A percentile compares a stretch with the other conserved stretches of the same genome.
These are phyloP conservation scores for Penicillium goetzii DNA, from an alignment of 495 filamentous ascomycete species.

Conservation along the genomic window DNA sequence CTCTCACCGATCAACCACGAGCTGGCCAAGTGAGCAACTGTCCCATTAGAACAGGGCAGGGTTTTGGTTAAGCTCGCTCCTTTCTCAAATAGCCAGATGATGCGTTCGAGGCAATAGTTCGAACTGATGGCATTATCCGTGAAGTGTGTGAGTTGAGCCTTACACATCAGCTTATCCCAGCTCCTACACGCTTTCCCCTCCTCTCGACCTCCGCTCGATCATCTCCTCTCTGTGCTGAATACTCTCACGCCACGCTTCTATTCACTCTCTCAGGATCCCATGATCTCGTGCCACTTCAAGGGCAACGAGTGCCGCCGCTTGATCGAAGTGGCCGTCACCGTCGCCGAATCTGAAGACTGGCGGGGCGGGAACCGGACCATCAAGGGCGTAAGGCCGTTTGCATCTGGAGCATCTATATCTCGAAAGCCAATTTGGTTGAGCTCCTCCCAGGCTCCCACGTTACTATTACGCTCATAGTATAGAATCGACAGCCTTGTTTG, in stretches of 20 bases:
- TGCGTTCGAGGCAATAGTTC: background rate
- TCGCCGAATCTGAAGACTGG: constrained; percentile 88
- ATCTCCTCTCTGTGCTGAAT: constrained; percentile 77
- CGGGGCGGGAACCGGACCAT: constrained; percentile 61
- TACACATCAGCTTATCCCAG: constrained; percentile 81
- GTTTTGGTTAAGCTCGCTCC: background rate
- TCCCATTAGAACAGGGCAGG: background rate
- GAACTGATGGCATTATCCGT: background rate
- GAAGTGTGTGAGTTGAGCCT: constrained; percentile 24
- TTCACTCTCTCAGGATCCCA: constrained; percentile 94
- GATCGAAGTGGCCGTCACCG: constrained; percentile 91
- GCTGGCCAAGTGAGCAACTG: background rate
- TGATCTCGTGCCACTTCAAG: constrained; percentile 71
- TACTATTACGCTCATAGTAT: background rate
- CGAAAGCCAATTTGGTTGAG: background rate
- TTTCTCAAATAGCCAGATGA: background rate
- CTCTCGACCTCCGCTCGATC: constrained; percentile 79
- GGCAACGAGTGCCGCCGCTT: constrained; percentile 75
- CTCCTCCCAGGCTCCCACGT: background rate
- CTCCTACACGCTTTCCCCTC: constrained; percentile 91
- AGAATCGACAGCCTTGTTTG: background rate
- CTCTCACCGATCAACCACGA: background rate
- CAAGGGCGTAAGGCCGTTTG: background rate
- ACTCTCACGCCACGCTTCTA: constrained; percentile 97
- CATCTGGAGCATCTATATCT: background rate